These are phyloP conservation scores for Rosellinia necatrix DNA, from an alignment of 2,329 filamentous ascomycete genomes.

Conservation along the genomic window DNA sequence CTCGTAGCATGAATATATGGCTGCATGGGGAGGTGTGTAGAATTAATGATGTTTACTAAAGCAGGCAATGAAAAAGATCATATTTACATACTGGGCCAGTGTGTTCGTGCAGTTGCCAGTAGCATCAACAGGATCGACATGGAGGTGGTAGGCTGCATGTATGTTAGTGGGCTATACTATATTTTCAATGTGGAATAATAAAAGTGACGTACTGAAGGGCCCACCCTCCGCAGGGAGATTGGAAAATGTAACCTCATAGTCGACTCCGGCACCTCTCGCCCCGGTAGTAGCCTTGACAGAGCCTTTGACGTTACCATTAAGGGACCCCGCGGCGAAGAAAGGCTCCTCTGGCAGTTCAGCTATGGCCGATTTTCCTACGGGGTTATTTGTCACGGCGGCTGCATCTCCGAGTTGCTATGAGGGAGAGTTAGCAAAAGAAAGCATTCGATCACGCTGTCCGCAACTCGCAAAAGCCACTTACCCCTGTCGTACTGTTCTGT, in stretches of 20 bases:
- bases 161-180: constrained; percentile 27
- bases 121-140: constrained; percentile 64
- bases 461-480: constrained; percentile 26
- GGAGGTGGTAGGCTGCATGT: constrained; percentile 70
- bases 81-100: constrained; percentile 54
- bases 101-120: constrained; percentile 75
- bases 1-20: constrained; percentile 1
- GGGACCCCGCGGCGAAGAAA: constrained; percentile 54
- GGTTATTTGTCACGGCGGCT: constrained; percentile 59
- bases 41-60: background rate
- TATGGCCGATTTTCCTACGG: constrained; percentile 56
- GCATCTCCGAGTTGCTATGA: constrained; percentile 53
- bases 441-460: background rate
- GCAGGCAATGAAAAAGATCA: background rate
- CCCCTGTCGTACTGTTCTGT: constrained; percentile 35
- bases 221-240: constrained; percentile 62
- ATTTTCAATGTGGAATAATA: background rate
- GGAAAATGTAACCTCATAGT: constrained; percentile 59
- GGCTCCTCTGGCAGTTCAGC: constrained; percentile 59
- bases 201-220: constrained; percentile 59
- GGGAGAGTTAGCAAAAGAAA: constrained; percentile 24
- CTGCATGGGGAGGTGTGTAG: background rate
- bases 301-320: constrained; percentile 60
- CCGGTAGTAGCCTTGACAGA: constrained; percentile 52
- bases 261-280: constrained; percentile 58